These are phyloP conservation scores for Taxillus chinensis DNA, from an alignment of 164 flowering plant species.

Conservation along the genomic window DNA sequence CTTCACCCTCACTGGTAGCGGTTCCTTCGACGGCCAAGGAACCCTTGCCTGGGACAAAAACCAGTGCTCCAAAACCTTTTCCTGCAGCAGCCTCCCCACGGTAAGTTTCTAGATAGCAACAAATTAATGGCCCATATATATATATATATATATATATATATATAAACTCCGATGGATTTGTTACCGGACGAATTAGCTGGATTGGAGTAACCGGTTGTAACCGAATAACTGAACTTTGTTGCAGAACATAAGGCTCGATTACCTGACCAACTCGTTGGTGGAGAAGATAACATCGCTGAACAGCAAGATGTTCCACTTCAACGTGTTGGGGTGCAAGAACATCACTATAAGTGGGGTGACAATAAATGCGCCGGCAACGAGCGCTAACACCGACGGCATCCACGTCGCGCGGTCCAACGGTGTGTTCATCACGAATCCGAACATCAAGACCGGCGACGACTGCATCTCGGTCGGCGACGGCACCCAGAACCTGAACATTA, in stretches of 20 bases:
- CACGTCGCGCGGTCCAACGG: slow-evolving; percentile 22
- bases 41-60: background rate
- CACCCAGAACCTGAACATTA: no score
- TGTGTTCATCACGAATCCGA: slow-evolving; percentile 13
- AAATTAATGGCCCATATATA: background rate
- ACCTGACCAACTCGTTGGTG: background rate
- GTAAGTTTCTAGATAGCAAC: background rate
- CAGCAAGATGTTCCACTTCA: slow-evolving; percentile 21
- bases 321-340: slow-evolving; percentile 18
- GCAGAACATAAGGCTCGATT: background rate
- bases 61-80: slow-evolving; percentile 1
- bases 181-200: no score
- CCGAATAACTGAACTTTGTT: background rate
- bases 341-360: slow-evolving; percentile 13
- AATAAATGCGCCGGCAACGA: slow-evolving; percentile 20
- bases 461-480: slow-evolving; percentile 24
- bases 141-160: no score
- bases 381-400: slow-evolving; percentile 38
- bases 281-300: slow-evolving; percentile 15
- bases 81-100: background rate
- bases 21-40: background rate
- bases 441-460: slow-evolving; percentile 21
- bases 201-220: background rate
- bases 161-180: no score
- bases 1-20: background rate